These are phyloP conservation scores for Ophiostoma ips DNA, from an alignment of 2,329 filamentous ascomycete genomes.

Conservation along the genomic window DNA sequence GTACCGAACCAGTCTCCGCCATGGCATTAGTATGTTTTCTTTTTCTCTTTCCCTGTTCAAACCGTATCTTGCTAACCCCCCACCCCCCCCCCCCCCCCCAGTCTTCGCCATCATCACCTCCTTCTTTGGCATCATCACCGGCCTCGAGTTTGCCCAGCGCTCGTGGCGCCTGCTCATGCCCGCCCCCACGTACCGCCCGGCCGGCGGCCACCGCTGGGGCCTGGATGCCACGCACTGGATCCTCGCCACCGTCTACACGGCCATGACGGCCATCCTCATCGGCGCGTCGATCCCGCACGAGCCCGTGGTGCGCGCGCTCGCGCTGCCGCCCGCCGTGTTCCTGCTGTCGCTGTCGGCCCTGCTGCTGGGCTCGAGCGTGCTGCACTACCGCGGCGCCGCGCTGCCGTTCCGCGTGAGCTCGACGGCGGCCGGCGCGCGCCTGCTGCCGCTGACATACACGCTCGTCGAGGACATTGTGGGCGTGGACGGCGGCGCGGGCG, in stretches of 20 bases:
- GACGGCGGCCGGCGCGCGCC: too few relatives aligned
- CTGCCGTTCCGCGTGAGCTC: neutral
- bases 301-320: neutral
- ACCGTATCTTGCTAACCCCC: too few relatives aligned
- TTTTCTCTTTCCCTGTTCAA: too few relatives aligned
- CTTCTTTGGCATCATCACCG: neutral
- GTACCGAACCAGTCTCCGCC: too few relatives aligned
- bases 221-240: neutral
- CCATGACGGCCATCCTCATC: neutral
- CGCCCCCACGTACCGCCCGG: neutral
- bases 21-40: neutral
- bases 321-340: neutral
- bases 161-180: neutral
- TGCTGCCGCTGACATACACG: too few relatives aligned
- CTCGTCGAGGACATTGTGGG: neutral
- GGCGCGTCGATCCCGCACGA: neutral
- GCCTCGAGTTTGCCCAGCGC: neutral
- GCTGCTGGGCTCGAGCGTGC: neutral
- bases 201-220: neutral
- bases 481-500: neutral
- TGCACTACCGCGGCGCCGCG: neutral
- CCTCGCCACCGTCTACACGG: neutral
- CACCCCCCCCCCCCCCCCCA: too few relatives aligned
- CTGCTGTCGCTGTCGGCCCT: too few relatives aligned
- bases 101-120: neutral